A percentile compares a stretch with the other conserved stretches of the same genome.
Conservation (phyloP, 768 basidiomycete genomes). For the Kwoniella sp. region DNA sequence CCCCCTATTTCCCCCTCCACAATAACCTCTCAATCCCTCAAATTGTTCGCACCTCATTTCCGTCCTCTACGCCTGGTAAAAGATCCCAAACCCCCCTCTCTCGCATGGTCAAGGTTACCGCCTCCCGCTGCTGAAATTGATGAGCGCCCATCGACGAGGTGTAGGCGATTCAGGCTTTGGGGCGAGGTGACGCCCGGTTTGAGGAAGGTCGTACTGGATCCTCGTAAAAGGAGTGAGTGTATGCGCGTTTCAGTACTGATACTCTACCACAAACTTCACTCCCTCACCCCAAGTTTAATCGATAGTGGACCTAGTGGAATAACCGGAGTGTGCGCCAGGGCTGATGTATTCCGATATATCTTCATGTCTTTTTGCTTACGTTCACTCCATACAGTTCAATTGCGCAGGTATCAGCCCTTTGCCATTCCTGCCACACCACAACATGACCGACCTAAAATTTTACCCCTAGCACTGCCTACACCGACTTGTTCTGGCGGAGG, state of each 20-base stretch:
- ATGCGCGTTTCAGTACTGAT: too few relatives aligned
- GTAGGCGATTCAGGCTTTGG: constrained; percentile 20
- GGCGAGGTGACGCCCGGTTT: constrained; percentile 7
- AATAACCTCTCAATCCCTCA: constrained; percentile 12
- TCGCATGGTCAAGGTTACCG: constrained; percentile 12
- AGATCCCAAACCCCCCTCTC: constrained; percentile 9
- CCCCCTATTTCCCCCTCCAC: neutral
- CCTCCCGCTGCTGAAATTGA: constrained; percentile 24
- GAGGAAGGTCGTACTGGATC: constrained; percentile 18
- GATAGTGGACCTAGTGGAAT: too few relatives aligned
- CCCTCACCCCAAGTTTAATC: too few relatives aligned
- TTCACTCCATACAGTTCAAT: too few relatives aligned
- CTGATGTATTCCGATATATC: too few relatives aligned
- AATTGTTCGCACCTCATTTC: constrained; percentile 17
- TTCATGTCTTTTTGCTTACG: too few relatives aligned
- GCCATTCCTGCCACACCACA: constrained; percentile 3
- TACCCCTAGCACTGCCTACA: neutral
- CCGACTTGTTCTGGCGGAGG: neutral
- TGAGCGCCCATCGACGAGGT: constrained; percentile 11
- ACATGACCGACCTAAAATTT: neutral
- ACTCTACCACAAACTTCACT: too few relatives aligned
- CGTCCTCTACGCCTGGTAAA: constrained; percentile 6
- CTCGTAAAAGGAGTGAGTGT: constrained; percentile 22
- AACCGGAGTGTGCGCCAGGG: too few relatives aligned
- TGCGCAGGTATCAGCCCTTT: constrained; percentile 18